Evolutionary conservation across 192 early-diverging fungal genomes (phyloP).

Genomic region (Umbelopsis sp.): DNA sequence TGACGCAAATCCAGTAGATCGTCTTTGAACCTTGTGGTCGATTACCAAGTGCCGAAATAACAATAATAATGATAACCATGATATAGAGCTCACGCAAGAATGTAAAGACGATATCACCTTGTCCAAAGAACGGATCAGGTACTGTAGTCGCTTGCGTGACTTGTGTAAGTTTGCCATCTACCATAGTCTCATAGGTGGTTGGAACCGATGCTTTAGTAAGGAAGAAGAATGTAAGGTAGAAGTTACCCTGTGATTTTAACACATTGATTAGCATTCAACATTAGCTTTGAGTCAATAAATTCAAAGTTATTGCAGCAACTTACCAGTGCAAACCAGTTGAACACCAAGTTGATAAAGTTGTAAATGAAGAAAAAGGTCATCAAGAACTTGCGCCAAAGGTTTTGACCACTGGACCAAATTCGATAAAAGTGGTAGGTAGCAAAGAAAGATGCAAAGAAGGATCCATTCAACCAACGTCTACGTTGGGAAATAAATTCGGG

Average conservation of each 20-base stretch:
- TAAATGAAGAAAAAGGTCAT: constrained; percentile 82
- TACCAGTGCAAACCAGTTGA: constrained; percentile 90
- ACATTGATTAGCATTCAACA: no score
- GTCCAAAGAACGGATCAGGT: constrained; percentile 40
- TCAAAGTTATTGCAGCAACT: constrained; percentile 33
- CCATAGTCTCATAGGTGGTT: constrained; percentile 19
- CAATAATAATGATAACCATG: constrained; percentile 73
- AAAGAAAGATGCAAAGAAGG: constrained; percentile 92
- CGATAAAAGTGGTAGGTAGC: constrained; percentile 76
- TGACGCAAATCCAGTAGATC: constrained; percentile 68
- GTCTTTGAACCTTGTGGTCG: constrained; percentile 85
- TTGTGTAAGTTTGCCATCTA: background rate
- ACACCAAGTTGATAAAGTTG: constrained; percentile 77
- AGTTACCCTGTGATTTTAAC: constrained; percentile 52
- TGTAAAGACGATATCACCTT: constrained; percentile 63
- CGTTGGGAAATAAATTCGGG: constrained; percentile 91
- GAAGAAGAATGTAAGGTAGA: constrained; percentile 86
- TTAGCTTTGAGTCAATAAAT: background rate
- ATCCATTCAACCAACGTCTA: constrained; percentile 93
- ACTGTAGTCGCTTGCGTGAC: constrained; percentile 36
- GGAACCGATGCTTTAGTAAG: constrained; percentile 42
- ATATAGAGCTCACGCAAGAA: constrained; percentile 77
- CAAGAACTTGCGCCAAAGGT: constrained; percentile 67
- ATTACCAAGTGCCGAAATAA: constrained; percentile 90
- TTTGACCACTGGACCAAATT: constrained; percentile 81